Evolutionary conservation across 129 eudicot genomes (phyloP), one percentile per base, ranked within the genome.

Genomic region (Flaveria linearis): DNA sequence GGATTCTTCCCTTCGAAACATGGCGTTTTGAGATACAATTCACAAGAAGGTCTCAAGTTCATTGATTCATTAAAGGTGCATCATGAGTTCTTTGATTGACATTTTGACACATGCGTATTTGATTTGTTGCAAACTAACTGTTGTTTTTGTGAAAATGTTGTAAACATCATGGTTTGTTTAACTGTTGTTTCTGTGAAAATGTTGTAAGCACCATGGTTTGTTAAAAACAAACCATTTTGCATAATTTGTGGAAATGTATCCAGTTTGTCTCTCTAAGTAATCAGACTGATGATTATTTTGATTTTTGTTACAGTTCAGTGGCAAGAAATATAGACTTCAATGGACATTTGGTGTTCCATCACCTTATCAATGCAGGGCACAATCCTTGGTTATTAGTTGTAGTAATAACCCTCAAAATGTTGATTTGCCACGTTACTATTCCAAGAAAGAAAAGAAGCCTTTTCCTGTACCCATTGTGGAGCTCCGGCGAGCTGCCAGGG

Each of bases 401-500:
- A 76, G 83, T 26, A 68, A 76, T 81, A 92, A 90, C 26, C 98
- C 98, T 65, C 99, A 95, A 72, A 95, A 95, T 86, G 85, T 94
- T 60, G 99, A 95, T 84, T 87, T 95, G 36, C 99, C 99, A 73
- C 96, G 87, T 52, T 86, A 87, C 43, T 85, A 77, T 75, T 84
- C 96, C 43, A 95, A 82, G 73, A 94, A 78, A 78, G 96, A 91
- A 82, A 95, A 95, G 67, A 91, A 91, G 82, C 99, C 99, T 0
- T 95, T 91, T 70, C 97, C 97, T 11, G 80, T 87, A 76, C 97
- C 99, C 56, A 85, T 95, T 39, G 88, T 95, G 53, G 97, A 95
- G 82, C 82, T 95, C 71, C 85, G 99, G 78, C 87, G 99, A 78
- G 87, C 86, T 63, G 97, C 99, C 72, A 85, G 99, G 75, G 90